Conservation (phyloP, 1,284 basidiomycete species). For the Boletus coffeatus region DNA sequence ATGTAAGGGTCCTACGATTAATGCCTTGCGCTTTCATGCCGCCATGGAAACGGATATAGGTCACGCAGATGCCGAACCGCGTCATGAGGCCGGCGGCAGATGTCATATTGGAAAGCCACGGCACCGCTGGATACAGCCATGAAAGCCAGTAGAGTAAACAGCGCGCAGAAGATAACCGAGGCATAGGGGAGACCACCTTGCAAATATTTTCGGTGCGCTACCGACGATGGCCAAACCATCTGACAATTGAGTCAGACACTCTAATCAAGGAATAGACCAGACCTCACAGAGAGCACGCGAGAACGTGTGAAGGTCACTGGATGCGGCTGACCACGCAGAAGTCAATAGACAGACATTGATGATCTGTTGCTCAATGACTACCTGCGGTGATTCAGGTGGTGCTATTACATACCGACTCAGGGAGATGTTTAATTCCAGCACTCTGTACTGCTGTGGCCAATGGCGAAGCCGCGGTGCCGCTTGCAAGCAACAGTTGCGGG, state of each 20-base stretch:
- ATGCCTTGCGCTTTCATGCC: too few species aligned
- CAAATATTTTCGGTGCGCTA: slow-evolving; percentile 62
- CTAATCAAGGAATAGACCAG: background rate
- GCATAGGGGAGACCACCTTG: too few species aligned
- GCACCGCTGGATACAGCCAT: too few species aligned
- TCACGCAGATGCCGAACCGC: too few species aligned
- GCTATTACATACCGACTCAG: slow-evolving; percentile 32
- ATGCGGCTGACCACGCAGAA: slow-evolving; percentile 84
- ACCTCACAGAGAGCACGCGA: slow-evolving; percentile 74
- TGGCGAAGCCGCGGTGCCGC: slow-evolving; percentile 35
- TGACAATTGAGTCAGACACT: slow-evolving; percentile 23
- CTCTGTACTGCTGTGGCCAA: slow-evolving; percentile 64
- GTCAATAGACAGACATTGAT: slow-evolving; percentile 85
- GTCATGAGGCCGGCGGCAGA: too few species aligned
- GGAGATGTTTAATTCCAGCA: slow-evolving; percentile 60
- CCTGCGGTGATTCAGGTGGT: background rate
- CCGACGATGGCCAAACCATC: slow-evolving; percentile 75
- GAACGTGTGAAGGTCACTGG: slow-evolving; percentile 76
- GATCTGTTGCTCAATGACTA: slow-evolving; percentile 42
- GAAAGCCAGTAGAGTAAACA: too few species aligned
- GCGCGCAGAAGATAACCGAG: too few species aligned
- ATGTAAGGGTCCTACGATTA: too few species aligned
- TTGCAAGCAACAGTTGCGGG: slow-evolving; percentile 36
- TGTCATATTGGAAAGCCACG: too few species aligned
- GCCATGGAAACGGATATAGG: too few species aligned